These are phyloP conservation scores for Penium margaritaceum DNA, from an alignment of 139 green algal species.

Conservation along the genomic window DNA sequence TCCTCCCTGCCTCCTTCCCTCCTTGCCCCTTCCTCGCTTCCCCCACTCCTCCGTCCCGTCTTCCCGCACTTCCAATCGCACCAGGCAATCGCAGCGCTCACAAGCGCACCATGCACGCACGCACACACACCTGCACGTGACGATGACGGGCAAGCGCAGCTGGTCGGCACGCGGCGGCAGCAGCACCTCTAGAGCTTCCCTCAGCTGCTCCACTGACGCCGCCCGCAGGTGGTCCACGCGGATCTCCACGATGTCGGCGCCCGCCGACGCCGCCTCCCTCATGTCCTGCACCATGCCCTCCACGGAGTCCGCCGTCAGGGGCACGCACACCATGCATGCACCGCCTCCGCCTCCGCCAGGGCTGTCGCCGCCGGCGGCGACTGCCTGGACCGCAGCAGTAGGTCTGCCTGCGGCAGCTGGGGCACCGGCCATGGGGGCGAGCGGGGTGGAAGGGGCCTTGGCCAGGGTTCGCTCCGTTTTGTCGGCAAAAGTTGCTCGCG, in stretches of 20 bases:
- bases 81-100: neutral
- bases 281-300: constrained; percentile 25
- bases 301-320: constrained; percentile 18
- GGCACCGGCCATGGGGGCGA: too few relatives aligned
- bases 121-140: constrained; percentile 45
- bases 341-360: too few relatives aligned
- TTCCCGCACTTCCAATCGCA: constrained; percentile 14
- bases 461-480: too few relatives aligned
- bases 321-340: constrained; percentile 28
- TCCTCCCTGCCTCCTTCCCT: too few relatives aligned
- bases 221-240: constrained; percentile 25
- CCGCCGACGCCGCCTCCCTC: constrained; percentile 10
- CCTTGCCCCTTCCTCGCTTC: too few relatives aligned
- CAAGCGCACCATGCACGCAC: neutral
- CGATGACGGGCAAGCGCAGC: constrained; percentile 28
- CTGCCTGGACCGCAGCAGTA: too few relatives aligned
- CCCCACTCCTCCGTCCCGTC: neutral
- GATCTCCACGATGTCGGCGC: constrained; percentile 27
- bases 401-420: too few relatives aligned
- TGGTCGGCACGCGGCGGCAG: constrained; percentile 10
- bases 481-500: too few relatives aligned
- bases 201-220: too few relatives aligned
- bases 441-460: too few relatives aligned
- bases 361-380: too few relatives aligned
- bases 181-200: too few relatives aligned